Evolutionary conservation across 2,329 filamentous ascomycete genomes (phyloP), one percentile per base, ranked within the genome.

Genomic region (Cercospora sesami): DNA sequence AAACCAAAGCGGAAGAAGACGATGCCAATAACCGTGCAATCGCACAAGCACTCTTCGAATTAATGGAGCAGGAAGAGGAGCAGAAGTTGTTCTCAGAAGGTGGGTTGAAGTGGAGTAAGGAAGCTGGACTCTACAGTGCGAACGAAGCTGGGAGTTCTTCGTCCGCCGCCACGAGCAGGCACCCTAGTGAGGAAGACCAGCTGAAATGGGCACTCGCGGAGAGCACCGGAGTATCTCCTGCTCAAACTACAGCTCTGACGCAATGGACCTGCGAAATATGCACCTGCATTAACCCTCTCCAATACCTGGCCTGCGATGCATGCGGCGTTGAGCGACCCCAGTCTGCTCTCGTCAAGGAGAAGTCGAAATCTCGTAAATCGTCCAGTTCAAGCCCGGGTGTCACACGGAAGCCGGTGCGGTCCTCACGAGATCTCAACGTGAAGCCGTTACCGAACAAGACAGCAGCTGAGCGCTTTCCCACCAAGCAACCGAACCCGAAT

Each of bases 21-120:
- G 90, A 93, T 73, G 94, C 93, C 3, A 96, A 97, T 74, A 92
- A 97, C 65, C 85, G 87, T 26, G 94, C 94, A 5, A 96, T 97
- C 69, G 89, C 93, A 63, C 89, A 94, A 75, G 93, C 93, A 0
- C 83, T 96, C 33, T 93, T 92, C 82, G 94, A 97, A 75, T 83
- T 97, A 18, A 90, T 95, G 28, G 91, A 96, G 76, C 89, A 96
- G 76, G 93, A 96, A 69, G 86, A 89, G 71, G 80, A 83, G 72
- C 73, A 76, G 59, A 81, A 80, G 69, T 72, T 81, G 72, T 71
- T 88, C 70, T 33, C 28, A 10, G 85, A 84, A 18, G 80, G 71
- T 26, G 78, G 79, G 5, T 72, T 80, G 8, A 74, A 71, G 0
- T 81, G 79, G 79, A 77, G 73, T 57, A 75, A 75, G 33, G 77